phyloP scores from a whole-genome alignment of 345 rosid genomes.

The Lepidium aucheri region DNA sequence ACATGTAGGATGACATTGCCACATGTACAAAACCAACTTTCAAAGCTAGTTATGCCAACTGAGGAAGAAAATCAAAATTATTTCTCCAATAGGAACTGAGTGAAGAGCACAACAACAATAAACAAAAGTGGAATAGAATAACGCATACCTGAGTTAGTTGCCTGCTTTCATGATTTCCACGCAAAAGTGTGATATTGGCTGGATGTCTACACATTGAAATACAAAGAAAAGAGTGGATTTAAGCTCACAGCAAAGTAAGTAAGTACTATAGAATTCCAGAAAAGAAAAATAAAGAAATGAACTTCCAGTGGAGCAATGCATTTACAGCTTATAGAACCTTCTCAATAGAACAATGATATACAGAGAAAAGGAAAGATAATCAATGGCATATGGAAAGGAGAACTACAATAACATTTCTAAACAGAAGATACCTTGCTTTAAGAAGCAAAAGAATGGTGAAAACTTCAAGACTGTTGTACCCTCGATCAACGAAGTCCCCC shows the following conservation, averaged over 20 bases:
- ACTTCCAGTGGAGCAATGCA: not conserved
- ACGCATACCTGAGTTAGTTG: conserved; percentile 90
- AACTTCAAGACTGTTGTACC: conserved; percentile 96
- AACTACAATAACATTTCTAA: not conserved
- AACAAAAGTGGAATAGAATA: not conserved
- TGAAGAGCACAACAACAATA: not conserved
- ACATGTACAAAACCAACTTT: not conserved
- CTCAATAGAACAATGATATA: not conserved
- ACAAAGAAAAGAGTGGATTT: not conserved
- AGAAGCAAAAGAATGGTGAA: conserved; percentile 92
- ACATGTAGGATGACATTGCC: not conserved
- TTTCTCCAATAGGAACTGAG: not conserved
- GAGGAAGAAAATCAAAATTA: not conserved
- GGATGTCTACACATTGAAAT: conserved; percentile 57
- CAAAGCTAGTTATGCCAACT: not conserved
- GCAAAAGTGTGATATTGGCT: conserved; percentile 93
- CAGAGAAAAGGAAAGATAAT: not conserved
- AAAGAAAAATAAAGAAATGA: not conserved
- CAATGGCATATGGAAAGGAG: not conserved
- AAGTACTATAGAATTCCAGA: not conserved
- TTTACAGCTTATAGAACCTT: not conserved
- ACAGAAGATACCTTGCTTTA: conserved; percentile 62
- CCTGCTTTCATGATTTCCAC: conserved; percentile 99
- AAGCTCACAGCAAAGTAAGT: not conserved
- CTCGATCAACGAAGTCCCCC: conserved; percentile 97